Evolutionary conservation across 495 filamentous ascomycete genomes (phyloP).

Genomic region (Talaromyces ruber): DNA sequence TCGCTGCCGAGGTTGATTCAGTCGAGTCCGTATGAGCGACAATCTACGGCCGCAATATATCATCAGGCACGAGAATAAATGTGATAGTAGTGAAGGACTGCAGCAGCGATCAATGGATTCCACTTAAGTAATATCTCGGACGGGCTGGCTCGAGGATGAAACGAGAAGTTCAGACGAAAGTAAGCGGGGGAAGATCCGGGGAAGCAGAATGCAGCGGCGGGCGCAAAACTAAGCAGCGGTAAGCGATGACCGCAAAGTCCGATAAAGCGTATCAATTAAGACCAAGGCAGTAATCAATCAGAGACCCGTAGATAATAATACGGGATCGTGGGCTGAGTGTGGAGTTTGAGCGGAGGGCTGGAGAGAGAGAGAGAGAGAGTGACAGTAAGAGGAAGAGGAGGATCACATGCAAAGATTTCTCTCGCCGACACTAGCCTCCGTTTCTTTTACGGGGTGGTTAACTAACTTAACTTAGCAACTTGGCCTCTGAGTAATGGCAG

Average conservation of each 20-base stretch:
- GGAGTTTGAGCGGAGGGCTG: background rate
- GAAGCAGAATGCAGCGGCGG: background rate
- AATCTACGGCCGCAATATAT: background rate
- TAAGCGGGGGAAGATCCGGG: conserved; percentile 2
- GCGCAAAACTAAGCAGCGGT: background rate
- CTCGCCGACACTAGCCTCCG: background rate
- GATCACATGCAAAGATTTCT: conserved; percentile 7
- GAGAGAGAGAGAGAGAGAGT: conserved; percentile 4
- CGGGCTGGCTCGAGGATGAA: background rate
- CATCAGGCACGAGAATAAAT: background rate
- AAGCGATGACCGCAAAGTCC: background rate
- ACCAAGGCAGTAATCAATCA: conserved; percentile 2
- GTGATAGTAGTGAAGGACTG: background rate
- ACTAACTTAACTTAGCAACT: no score
- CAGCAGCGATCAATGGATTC: background rate
- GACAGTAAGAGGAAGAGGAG: conserved; percentile 15
- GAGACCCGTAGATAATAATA: background rate
- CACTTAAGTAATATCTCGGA: background rate
- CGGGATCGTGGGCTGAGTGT: background rate
- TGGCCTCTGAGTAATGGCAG: background rate
- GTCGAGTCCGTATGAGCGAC: background rate
- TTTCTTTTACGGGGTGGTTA: background rate
- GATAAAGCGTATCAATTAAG: background rate
- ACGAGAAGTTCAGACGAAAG: background rate
- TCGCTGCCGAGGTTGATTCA: background rate